Conservation (phyloP, 129 eudicot species). For the Tanacetum coccineum region DNA sequence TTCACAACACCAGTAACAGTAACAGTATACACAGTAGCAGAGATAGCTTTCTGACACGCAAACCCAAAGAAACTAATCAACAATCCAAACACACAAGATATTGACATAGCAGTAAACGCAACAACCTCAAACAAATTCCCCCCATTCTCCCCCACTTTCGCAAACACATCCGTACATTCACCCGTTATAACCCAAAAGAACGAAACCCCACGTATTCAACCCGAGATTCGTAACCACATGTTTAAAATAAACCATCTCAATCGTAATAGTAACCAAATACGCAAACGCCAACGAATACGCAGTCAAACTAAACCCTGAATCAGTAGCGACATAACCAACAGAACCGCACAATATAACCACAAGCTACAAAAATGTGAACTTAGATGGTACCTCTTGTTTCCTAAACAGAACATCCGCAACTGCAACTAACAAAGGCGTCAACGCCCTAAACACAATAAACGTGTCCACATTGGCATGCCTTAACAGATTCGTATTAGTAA, state of each 20-base stretch:
- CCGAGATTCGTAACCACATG: constrained; percentile 95
- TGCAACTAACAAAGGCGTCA: constrained; percentile 77
- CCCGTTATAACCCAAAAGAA: constrained; percentile 87
- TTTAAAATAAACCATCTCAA: constrained; percentile 93
- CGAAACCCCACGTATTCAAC: constrained; percentile 94
- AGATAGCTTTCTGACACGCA: constrained; percentile 77
- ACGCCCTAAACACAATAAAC: constrained; percentile 76
- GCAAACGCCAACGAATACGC: constrained; percentile 96
- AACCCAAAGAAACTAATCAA: constrained; percentile 91
- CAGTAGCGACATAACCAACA: constrained; percentile 90
- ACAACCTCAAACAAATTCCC: constrained; percentile 58
- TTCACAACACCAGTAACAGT: constrained; percentile 93
- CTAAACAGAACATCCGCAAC: constrained; percentile 75
- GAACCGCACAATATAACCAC: constrained; percentile 77
- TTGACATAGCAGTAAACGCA: constrained; percentile 64
- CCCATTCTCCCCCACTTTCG: constrained; percentile 40
- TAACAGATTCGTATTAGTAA: constrained; percentile 76
- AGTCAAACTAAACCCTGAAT: constrained; percentile 67
- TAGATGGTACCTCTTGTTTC: constrained; percentile 81
- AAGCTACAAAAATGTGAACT: constrained; percentile 62
- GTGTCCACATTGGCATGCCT: constrained; percentile 97
- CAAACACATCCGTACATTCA: constrained; percentile 73
- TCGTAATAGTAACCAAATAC: constrained; percentile 76
- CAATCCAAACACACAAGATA: constrained; percentile 82
- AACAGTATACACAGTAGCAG: constrained; percentile 95